phyloP scores from a whole-genome alignment of 1,139 yeast genomes.

The Pichia sp. region DNA sequence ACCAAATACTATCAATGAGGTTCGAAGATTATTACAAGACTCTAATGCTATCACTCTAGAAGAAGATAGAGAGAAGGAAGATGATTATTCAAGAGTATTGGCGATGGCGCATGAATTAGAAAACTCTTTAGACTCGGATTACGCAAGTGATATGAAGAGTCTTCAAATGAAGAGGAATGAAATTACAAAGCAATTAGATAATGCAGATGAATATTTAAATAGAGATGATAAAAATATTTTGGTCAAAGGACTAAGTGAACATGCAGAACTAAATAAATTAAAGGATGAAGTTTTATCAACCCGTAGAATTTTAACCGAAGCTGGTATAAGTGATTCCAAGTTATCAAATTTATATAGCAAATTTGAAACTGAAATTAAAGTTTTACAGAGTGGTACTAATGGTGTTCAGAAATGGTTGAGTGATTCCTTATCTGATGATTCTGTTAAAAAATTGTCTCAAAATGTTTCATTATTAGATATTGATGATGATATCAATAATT shows the following conservation, averaged over 20 bases:
- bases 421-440: background rate
- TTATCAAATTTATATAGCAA: conserved; percentile 9
- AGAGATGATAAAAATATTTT: conserved; percentile 40
- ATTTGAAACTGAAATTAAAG: conserved; percentile 11
- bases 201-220: conserved; percentile 55
- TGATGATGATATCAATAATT: conserved; percentile 32
- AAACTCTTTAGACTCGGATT: conserved; percentile 8
- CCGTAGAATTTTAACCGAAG: conserved; percentile 60
- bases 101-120: conserved; percentile 26
- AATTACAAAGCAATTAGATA: conserved; percentile 39
- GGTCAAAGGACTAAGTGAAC: conserved; percentile 3
- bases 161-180: conserved; percentile 4
- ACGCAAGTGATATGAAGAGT: conserved; percentile 4
- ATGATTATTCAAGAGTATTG: conserved; percentile 26
- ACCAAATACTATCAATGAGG: conserved; percentile 57
- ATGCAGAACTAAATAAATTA: conserved; percentile 6
- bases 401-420: conserved; percentile 14
- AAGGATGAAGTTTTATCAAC: conserved; percentile 23
- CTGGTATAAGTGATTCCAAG: conserved; percentile 43
- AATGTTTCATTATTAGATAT: conserved; percentile 51
- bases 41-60: conserved; percentile 16
- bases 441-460: conserved; percentile 24
- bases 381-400: conserved; percentile 13
- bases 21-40: conserved; percentile 37
- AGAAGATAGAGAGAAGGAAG: conserved; percentile 19